Evolutionary conservation across 148 eudicot genomes (phyloP).

Genomic region (Pharnaceum exiguum): DNA sequence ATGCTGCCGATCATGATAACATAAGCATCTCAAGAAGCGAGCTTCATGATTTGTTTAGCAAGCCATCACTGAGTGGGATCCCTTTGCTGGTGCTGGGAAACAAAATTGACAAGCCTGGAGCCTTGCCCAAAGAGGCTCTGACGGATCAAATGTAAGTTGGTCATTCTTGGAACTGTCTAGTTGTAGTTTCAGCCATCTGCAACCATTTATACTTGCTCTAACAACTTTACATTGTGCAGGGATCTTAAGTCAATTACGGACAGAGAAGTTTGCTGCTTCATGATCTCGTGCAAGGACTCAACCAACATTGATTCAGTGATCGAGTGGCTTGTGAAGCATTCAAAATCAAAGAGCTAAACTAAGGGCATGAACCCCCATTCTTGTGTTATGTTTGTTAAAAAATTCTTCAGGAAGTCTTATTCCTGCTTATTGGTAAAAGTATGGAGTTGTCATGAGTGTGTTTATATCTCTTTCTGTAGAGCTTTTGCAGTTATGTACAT

Average conservation of each 20-base stretch:
- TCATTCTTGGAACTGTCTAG: background rate
- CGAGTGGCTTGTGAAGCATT: slow-evolving; percentile 98
- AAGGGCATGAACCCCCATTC: slow-evolving; percentile 18
- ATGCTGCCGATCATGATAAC: slow-evolving; percentile 95
- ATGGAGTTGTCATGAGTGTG: slow-evolving; percentile 15
- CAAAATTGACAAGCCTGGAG: slow-evolving; percentile 84
- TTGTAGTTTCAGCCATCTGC: background rate
- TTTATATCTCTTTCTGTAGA: slow-evolving; percentile 24
- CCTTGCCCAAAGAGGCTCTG: slow-evolving; percentile 69
- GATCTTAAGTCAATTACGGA: slow-evolving; percentile 80
- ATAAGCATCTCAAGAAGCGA: slow-evolving; percentile 81
- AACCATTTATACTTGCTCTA: background rate
- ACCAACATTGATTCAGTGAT: slow-evolving; percentile 91
- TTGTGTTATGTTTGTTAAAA: slow-evolving; percentile 16
- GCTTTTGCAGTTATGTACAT: slow-evolving; percentile 19
- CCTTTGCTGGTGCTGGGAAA: slow-evolving; percentile 94
- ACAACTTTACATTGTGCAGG: slow-evolving; percentile 38
- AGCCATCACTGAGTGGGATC: slow-evolving; percentile 76
- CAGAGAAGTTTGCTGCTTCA: slow-evolving; percentile 96
- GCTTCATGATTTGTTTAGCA: slow-evolving; percentile 88
- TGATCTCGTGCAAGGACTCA: slow-evolving; percentile 99
- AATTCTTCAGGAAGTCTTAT: slow-evolving; percentile 3
- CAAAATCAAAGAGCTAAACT: slow-evolving; percentile 75
- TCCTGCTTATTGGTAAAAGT: slow-evolving; percentile 11
- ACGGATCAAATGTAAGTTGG: slow-evolving; percentile 83